Evolutionary conservation across 2,329 filamentous ascomycete species (phyloP).

Genomic region (Diaporthe ampelina): DNA sequence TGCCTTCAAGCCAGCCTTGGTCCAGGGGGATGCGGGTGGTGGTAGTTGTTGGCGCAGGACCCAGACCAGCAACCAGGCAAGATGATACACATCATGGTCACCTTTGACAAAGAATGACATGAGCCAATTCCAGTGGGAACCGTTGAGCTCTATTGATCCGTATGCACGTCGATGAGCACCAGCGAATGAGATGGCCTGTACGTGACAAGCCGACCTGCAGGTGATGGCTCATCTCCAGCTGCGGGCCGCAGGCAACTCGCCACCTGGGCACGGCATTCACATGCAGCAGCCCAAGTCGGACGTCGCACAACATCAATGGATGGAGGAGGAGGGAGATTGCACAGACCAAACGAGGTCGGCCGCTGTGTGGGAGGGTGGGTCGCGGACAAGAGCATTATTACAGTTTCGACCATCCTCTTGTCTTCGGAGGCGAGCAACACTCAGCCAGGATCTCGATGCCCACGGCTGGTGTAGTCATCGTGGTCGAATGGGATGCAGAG

Average conservation of each 20-base stretch:
- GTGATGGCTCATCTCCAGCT: conserved; percentile 14
- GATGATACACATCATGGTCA: background rate
- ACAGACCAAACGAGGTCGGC: background rate
- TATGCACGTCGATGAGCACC: background rate
- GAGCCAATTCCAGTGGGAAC: background rate
- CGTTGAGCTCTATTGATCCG: background rate
- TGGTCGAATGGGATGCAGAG: conserved; percentile 8
- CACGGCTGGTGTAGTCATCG: background rate
- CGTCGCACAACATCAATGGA: conserved; percentile 16
- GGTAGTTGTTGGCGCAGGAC: too few species aligned
- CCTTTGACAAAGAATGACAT: background rate
- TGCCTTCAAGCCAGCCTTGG: background rate
- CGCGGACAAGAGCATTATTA: background rate
- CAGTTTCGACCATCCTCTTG: background rate
- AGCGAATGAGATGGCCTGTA: conserved; percentile 7
- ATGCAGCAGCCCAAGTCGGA: conserved; percentile 24
- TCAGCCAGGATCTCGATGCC: conserved; percentile 9
- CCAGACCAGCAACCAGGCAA: background rate
- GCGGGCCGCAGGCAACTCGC: conserved; percentile 13
- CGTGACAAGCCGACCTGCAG: background rate
- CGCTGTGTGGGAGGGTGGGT: background rate
- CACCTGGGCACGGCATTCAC: conserved; percentile 28
- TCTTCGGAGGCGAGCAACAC: background rate
- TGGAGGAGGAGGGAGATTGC: background rate
- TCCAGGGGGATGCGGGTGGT: background rate